phyloP scores from a whole-genome alignment of 2,329 filamentous ascomycete species.

The Exophiala spinifera region DNA sequence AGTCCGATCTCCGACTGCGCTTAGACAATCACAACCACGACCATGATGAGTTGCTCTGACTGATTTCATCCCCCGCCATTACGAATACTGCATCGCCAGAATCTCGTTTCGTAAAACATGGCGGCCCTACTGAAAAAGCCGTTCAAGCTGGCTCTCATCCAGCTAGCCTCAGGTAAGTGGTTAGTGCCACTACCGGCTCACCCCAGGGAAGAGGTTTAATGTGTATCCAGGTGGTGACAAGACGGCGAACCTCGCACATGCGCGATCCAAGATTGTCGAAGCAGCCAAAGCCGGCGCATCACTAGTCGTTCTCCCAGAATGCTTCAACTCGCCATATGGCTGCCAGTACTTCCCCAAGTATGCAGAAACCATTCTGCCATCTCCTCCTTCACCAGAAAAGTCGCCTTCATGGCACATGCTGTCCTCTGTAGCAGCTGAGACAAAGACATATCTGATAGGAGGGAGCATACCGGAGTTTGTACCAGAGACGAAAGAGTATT shows the following conservation, averaged over 20 bases:
- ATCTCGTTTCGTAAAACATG: constrained; percentile 37
- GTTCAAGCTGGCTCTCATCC: constrained; percentile 75
- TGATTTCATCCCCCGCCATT: too few species aligned
- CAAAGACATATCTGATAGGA: constrained; percentile 77
- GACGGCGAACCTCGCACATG: constrained; percentile 74
- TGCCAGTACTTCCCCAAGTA: constrained; percentile 87
- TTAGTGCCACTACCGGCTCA: constrained; percentile 1
- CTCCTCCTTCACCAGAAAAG: constrained; percentile 65
- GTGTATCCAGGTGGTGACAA: constrained; percentile 67
- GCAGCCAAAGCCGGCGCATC: constrained; percentile 73
- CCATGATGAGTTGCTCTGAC: too few species aligned
- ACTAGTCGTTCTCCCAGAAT: constrained; percentile 91
- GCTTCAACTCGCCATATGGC: constrained; percentile 98
- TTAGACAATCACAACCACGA: too few species aligned
- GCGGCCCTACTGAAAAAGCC: constrained; percentile 66
- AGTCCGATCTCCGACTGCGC: too few species aligned
- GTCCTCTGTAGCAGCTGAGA: constrained; percentile 72
- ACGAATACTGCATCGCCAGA: too few species aligned
- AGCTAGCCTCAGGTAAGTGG: constrained; percentile 66
- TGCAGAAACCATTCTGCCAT: constrained; percentile 80
- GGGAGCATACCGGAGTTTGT: constrained; percentile 88
- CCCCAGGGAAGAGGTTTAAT: constrained; percentile 17
- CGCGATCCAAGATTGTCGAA: constrained; percentile 76
- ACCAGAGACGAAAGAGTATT: constrained; percentile 65
- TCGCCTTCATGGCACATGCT: constrained; percentile 85